Conservation (phyloP, 257 asterid species). For the Solanum clarkiae region DNA sequence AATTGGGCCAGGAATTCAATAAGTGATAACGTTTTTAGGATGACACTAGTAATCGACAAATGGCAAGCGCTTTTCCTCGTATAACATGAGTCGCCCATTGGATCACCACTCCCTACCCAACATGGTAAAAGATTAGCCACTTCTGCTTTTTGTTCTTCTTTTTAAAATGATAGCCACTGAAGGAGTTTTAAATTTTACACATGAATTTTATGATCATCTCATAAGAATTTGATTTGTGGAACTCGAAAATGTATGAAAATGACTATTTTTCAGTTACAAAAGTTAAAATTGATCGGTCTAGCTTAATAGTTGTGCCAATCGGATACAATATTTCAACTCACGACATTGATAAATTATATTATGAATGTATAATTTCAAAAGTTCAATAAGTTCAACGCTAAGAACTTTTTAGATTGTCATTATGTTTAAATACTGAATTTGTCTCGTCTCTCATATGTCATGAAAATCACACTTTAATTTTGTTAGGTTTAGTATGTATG, state of each 20-base stretch:
- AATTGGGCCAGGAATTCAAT: neutral
- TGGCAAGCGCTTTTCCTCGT: too few relatives aligned
- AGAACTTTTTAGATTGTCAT: neutral
- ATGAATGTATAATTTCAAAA: neutral
- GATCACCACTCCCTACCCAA: neutral
- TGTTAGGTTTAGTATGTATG: neutral
- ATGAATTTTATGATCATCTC: neutral
- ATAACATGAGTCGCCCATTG: neutral
- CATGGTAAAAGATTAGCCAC: neutral
- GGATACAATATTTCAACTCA: neutral
- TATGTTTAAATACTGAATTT: neutral
- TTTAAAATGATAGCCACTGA: neutral
- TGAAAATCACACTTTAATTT: neutral
- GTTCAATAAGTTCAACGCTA: neutral
- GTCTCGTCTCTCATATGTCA: too few relatives aligned
- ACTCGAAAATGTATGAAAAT: neutral
- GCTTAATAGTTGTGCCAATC: neutral
- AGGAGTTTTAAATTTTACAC: neutral
- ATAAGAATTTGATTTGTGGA: neutral
- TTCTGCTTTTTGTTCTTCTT: neutral
- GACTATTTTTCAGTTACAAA: neutral
- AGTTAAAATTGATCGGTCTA: neutral
- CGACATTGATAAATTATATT: neutral
- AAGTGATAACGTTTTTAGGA: neutral
- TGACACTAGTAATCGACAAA: too few relatives aligned